phyloP scores from a whole-genome alignment of 306 rosid species.

The Casuarina cunninghamiana region DNA sequence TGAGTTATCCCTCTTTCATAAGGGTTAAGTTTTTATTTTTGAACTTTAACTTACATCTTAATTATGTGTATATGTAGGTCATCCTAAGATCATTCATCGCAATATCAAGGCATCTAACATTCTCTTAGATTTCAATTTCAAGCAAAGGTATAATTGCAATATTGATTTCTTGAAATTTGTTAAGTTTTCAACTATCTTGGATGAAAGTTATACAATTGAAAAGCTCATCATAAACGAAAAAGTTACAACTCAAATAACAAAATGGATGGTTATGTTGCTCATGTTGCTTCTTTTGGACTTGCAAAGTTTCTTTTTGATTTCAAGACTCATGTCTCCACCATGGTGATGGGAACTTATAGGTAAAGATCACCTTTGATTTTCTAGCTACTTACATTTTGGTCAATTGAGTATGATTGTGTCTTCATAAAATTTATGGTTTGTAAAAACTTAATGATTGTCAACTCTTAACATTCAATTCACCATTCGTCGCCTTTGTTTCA shows the following conservation, averaged over 20 bases:
- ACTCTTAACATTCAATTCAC: neutral
- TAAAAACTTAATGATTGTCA: neutral
- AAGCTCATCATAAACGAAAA: neutral
- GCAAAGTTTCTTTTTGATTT: constrained; percentile 78
- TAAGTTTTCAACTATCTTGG: neutral
- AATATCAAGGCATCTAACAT: constrained; percentile 90
- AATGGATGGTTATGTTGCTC: constrained; percentile 18
- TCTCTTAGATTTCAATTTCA: constrained; percentile 86
- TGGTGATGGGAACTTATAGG: constrained; percentile 99
- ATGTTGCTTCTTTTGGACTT: constrained; percentile 98
- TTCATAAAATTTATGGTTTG: neutral
- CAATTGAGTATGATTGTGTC: neutral
- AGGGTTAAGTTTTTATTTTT: neutral
- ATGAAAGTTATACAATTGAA: neutral
- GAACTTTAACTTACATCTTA: neutral
- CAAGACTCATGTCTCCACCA: constrained; percentile 92
- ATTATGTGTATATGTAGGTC: constrained; percentile 52
- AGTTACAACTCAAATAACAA: neutral
- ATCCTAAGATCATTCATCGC: constrained; percentile 94
- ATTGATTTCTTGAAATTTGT: neutral
- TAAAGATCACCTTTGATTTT: constrained; percentile 39
- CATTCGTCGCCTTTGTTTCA: neutral
- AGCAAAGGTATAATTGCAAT: constrained; percentile 57
- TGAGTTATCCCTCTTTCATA: constrained; percentile 32
- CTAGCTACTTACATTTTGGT: neutral